These are phyloP conservation scores for Leccinum subfulvum DNA, from an alignment of 1,284 basidiomycete species.

Conservation along the genomic window DNA sequence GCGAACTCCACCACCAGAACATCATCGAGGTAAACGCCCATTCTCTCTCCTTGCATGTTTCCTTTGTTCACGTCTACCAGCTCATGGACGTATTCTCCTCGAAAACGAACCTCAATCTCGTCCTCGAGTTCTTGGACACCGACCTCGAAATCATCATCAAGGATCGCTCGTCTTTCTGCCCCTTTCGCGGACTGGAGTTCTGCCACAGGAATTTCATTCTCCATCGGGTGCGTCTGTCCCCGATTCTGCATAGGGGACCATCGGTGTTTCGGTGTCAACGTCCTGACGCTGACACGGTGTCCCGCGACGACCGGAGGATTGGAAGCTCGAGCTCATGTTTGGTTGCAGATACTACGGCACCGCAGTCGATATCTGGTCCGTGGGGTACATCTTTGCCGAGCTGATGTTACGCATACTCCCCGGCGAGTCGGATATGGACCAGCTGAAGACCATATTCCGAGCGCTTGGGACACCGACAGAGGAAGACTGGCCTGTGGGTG, in stretches of 20 bases:
- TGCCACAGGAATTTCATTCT: constrained; percentile 94
- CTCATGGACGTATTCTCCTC: constrained; percentile 96
- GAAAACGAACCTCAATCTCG: constrained; percentile 95
- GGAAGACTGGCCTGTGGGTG: constrained; percentile 88
- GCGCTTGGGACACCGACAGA: constrained; percentile 95
- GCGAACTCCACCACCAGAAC: constrained; percentile 92
- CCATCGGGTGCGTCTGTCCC: constrained; percentile 71
- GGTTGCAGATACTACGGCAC: constrained; percentile 87
- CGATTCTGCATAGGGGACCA: constrained; percentile 8
- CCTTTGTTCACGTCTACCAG: constrained; percentile 40
- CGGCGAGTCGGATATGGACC: constrained; percentile 94
- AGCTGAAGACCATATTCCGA: constrained; percentile 91
- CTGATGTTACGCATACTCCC: constrained; percentile 93
- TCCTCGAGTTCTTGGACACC: constrained; percentile 96
- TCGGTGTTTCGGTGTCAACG: constrained; percentile 5
- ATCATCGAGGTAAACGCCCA: constrained; percentile 74
- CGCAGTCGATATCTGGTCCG: constrained; percentile 91
- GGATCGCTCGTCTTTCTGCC: constrained; percentile 93
- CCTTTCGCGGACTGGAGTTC: constrained; percentile 90
- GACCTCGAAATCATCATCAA: constrained; percentile 97
- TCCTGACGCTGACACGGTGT: neutral
- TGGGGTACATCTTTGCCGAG: constrained; percentile 95
- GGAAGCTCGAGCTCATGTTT: constrained; percentile 93
- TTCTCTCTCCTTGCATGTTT: neutral
- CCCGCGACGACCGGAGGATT: constrained; percentile 63